Percentiles rank a stretch among this genome's conserved stretches.
These are phyloP conservation scores for Penicillium olsonii DNA, from an alignment of 2,329 filamentous ascomycete genomes.

Conservation along the genomic window DNA sequence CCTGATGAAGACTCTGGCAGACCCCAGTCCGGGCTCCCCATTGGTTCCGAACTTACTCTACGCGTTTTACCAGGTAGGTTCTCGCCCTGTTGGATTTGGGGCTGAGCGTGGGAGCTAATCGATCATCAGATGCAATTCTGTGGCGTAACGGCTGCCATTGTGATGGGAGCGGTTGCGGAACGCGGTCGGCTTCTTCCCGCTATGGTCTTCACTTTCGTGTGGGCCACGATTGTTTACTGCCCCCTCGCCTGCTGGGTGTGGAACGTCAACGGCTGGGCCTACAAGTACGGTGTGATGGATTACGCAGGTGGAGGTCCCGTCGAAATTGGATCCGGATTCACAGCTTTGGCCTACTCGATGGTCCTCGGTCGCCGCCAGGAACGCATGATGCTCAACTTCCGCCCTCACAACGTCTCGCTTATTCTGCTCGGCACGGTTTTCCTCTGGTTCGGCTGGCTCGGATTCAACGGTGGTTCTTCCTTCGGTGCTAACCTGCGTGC, in stretches of 20 bases:
- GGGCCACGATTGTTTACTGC: slow-evolving; percentile 97
- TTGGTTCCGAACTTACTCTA: slow-evolving; percentile 88
- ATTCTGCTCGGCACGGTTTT: slow-evolving; percentile 94
- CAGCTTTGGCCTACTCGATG: slow-evolving; percentile 92
- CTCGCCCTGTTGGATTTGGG: neutral
- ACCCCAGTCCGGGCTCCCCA: slow-evolving; percentile 84
- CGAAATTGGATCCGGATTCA: slow-evolving; percentile 93
- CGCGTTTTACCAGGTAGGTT: slow-evolving; percentile 81
- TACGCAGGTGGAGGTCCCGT: slow-evolving; percentile 96
- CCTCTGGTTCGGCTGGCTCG: slow-evolving; percentile 98
- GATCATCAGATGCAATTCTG: slow-evolving; percentile 86
- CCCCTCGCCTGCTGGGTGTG: slow-evolving; percentile 95
- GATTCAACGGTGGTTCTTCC: slow-evolving; percentile 95
- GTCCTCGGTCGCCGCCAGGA: slow-evolving; percentile 94
- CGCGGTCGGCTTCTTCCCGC: slow-evolving; percentile 88
- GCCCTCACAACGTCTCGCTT: slow-evolving; percentile 96
- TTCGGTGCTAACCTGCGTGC: slow-evolving; percentile 94
- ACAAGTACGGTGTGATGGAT: slow-evolving; percentile 86
- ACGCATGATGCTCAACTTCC: slow-evolving; percentile 99
- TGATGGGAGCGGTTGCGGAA: slow-evolving; percentile 90
- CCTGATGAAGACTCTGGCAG: slow-evolving; percentile 77
- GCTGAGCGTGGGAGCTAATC: neutral
- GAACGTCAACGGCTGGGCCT: slow-evolving; percentile 93
- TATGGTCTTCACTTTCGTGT: slow-evolving; percentile 94
- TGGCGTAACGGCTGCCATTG: slow-evolving; percentile 85